phyloP scores from a whole-genome alignment of 306 rosid genomes.

The Cicer chorassanicum region DNA sequence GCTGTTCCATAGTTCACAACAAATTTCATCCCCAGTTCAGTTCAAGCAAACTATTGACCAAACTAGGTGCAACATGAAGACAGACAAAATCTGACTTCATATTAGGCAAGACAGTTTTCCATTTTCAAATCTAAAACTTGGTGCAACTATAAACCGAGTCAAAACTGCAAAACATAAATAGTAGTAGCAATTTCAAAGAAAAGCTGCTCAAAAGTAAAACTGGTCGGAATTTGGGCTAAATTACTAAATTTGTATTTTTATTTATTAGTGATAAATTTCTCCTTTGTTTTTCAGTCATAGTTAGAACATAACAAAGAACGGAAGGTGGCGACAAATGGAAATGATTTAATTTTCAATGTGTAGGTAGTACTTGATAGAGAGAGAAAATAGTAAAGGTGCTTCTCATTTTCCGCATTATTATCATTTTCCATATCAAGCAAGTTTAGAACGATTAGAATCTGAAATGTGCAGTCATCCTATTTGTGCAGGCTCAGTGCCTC shows the following conservation, averaged over 20 bases:
- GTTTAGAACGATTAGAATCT: conserved; percentile 16
- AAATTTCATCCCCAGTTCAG: conserved; percentile 4
- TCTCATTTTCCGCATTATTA: background rate
- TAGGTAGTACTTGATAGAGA: background rate
- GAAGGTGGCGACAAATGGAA: background rate
- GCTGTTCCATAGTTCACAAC: background rate
- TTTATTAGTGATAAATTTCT: background rate
- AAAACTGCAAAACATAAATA: background rate
- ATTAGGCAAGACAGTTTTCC: background rate
- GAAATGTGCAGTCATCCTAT: conserved; percentile 24
- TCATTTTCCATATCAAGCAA: conserved; percentile 8
- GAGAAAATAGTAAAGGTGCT: background rate
- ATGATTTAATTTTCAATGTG: background rate
- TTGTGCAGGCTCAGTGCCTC: background rate
- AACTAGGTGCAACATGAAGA: background rate
- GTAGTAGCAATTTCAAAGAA: too few species aligned
- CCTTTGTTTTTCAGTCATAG: background rate
- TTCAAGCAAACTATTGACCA: conserved; percentile 28
- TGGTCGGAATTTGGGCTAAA: too few species aligned
- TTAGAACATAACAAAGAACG: background rate
- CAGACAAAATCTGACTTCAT: background rate
- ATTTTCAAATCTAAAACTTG: background rate
- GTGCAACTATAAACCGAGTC: background rate
- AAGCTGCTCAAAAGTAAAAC: too few species aligned
- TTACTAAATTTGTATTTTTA: too few species aligned